Base-by-base conservation (phyloP, 208 protist species). In the Leishmania tarentolae region DNA sequence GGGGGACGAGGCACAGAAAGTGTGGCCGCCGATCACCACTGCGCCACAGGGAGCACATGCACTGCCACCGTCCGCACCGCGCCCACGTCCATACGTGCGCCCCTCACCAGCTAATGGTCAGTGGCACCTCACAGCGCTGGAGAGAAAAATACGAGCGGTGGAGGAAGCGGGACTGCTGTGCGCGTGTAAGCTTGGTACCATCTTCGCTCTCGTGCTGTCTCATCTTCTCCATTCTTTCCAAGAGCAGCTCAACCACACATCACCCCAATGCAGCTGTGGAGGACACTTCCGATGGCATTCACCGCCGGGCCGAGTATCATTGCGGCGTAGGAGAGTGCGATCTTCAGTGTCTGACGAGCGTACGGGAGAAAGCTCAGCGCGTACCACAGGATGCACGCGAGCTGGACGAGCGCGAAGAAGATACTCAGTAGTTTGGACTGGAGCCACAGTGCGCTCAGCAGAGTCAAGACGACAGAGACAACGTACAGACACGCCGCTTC, bases 361-460 rank as follows among this genome's bases (percentile, higher is more conserved):
- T 91, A 98, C 17, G 96, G 96, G 19, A 98, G 88, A 75, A 91
- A 98, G 63, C 95, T 97, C 40, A 98, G 82, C 31, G 92, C 83
- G 80, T 98, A 98, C 96, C 96, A 98, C 72, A 95, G 75, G 42
- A 98, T 50, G 57, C 82, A 88, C 28, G 53, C 86, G 9, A 98
- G 63, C 83, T 97, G 95, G 24, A 90, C 69, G 3, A 88, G 75
- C 0, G 90, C 86, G 78, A 94, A 96, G 13, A 96, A 21, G 15
- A 98, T 76, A 28, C 88, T 88, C 1, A 91, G 78, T 24, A 94
- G 37, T n/a, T 82, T 89, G 3, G 88, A 92, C 70, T 88, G 84
- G 52, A 91, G 91, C 79, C 86, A 83, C 71, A 98, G 72, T 6
- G 91, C 91, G 61, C 86, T 88, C 7, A 95, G 11, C 65, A 98